Base-by-base conservation (phyloP, 805 yeast genomes). In the Torulaspora maleeae region DNA sequence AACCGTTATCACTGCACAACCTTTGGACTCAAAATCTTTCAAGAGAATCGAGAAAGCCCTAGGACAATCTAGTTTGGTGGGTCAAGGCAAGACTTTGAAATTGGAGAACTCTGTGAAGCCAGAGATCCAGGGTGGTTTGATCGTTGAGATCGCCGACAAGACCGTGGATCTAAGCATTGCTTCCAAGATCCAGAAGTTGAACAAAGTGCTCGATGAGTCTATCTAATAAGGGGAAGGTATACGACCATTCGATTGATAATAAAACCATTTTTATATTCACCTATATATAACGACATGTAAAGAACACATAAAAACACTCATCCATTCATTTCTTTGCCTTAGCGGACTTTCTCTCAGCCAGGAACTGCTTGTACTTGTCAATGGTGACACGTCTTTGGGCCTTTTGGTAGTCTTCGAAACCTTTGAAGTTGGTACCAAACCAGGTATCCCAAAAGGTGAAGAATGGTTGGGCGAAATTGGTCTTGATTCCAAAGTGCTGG, bases 91-190 rank as follows among this genome's bases (percentile, higher is more conserved):
- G 78, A 79, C 91, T 60, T 80, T 93, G 69, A 83, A 84, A 75
- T 74, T 93, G 59, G 72, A 80, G 58, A 91, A 89, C 77, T 76
- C 75, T 54, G 86, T 91, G 52, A 82, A 88, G 74, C 87, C 96
- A 54, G 93, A 85, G 55, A 86, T 93, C 66, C 77, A 86, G 68
- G 99, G 99, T 66, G 99, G 99, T 62, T 79, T 93, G 68, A 74
- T 93, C 58, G 95, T 93, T 50, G 96, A 90, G 73, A 87, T 93
- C 61, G 96, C 91, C 64, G 99, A 91, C 76, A 87, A 84, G 72
- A 90, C 98, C 53, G 96, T 89, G 61, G 99, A 93, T 73, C 78
- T 91, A 69, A 83, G 95, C 49, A 80, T 93, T 58, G 76, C 90
- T 49, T 70, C 86, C 65, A 89, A 84, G 78, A 80, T 93, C 66